Conservation (phyloP, 2,329 filamentous ascomycete genomes). For the Cryphonectria carpinicola region DNA sequence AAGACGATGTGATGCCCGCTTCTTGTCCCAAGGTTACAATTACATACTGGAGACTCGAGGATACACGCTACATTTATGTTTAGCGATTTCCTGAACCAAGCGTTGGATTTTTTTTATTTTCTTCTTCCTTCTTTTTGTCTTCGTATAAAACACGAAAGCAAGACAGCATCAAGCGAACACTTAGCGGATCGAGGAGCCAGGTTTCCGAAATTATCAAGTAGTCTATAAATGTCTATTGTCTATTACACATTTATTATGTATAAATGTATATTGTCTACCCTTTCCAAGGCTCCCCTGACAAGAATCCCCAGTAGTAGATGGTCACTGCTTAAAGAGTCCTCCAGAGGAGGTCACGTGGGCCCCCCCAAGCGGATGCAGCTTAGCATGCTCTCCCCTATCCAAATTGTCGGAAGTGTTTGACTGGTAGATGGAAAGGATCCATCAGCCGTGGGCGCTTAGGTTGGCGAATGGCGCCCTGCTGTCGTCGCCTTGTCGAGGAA, state of each 20-base stretch:
- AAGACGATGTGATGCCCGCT: not conserved
- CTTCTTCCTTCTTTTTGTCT: not conserved
- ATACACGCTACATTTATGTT: not conserved
- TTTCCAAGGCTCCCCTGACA: not conserved
- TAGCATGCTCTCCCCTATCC: no score
- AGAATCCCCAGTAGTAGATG: no score
- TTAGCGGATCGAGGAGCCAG: not conserved
- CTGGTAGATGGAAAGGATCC: no score
- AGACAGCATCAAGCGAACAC: not conserved
- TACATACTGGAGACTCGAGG: not conserved
- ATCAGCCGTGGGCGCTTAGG: no score
- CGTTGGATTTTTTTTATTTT: not conserved
- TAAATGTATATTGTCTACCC: not conserved
- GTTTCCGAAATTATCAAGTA: not conserved
- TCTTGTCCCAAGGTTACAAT: not conserved
- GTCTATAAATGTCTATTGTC: not conserved
- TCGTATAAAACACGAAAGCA: not conserved
- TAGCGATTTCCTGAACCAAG: not conserved
- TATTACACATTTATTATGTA: no score
- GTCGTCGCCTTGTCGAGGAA: no score
- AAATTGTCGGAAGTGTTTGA: no score
- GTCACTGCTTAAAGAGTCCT: no score
- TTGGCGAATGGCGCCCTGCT: no score
- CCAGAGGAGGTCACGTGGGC: no score
- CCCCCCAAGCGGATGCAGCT: no score